Base-by-base conservation (phyloP, 768 basidiomycete genomes). In the Macrolepiota albuminosa region DNA sequence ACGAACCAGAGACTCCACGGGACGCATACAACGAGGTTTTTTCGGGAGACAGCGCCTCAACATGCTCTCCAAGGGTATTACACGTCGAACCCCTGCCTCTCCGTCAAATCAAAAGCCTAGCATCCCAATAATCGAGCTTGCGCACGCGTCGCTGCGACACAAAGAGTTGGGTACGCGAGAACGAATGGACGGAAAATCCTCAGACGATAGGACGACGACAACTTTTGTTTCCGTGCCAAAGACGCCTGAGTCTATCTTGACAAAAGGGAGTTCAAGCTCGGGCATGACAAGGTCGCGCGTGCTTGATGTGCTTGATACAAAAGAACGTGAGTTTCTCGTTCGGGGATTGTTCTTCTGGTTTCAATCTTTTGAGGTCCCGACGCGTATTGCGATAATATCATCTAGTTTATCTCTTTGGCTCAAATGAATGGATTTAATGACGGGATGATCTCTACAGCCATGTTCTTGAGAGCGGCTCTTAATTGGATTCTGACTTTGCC, bases 41-140 rank as follows among this genome's bases (percentile, higher is more conserved):
- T 90, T 90, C 64, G 80, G 84, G 37, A 80, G 78, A 57, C 83
- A 84, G 63, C 79, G 83, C 31, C 76, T 89, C 37, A 73, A 84
- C 61, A 71, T 87, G 59, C 67, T 83, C 11, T 74, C 80, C 2
- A 75, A 76, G 60, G 76, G 78, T 4, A 67, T 81, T 11, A 54
- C 59, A 24, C 34, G 43, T 14, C 50, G 21, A 26, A 37, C 43
- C 9, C 34, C 51, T 24, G 48, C 16, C 13, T 50, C 57, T 14
- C 40, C 47, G 6, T 33, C 39, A 42, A 29, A 10, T n/a, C 57
- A 39, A 29, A 57, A 40, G 57, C 26, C 13, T 7, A 50, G 11
- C 24, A 24, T 51, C 16, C 57, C 47, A 11, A 40, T 34, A 14
- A 58, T 58, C 21, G 48, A 49, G 14, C 49, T 58, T 9, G 57